phyloP scores from a whole-genome alignment of 2,329 filamentous ascomycete species.

The Zymoseptoria crescenta region DNA sequence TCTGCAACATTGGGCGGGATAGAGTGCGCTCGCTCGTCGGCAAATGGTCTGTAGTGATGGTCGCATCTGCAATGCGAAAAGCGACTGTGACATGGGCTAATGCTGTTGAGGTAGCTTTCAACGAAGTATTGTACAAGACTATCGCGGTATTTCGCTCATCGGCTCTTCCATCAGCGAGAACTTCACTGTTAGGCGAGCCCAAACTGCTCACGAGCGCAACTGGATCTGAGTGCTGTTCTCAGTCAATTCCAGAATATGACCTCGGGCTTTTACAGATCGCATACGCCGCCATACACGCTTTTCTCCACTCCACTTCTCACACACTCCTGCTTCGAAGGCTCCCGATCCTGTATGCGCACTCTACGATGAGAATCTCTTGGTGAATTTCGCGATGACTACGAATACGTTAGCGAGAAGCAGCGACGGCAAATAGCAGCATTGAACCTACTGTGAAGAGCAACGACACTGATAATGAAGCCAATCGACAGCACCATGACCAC shows the following conservation, averaged over 20 bases:
- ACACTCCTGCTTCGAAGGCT: constrained; percentile 1
- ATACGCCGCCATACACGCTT: background rate
- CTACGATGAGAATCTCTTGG: constrained; percentile 68
- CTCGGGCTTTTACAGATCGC: background rate
- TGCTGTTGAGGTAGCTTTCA: no score
- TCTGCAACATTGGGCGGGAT: no score
- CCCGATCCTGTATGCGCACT: background rate
- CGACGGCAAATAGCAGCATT: background rate
- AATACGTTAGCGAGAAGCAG: constrained; percentile 13
- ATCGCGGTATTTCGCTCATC: background rate
- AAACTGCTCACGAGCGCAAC: background rate
- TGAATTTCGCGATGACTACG: constrained; percentile 89
- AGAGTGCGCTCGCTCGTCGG: no score
- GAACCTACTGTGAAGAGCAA: constrained; percentile 85
- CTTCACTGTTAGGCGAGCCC: background rate
- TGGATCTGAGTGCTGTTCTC: background rate
- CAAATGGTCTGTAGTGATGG: no score
- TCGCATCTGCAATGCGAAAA: no score
- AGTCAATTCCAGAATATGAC: background rate
- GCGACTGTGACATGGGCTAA: no score
- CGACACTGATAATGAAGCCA: constrained; percentile 98
- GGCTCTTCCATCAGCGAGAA: background rate
- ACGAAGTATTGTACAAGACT: background rate
- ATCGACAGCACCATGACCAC: constrained; percentile 93
- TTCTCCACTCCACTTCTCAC: background rate